These are phyloP conservation scores for Amanita molliuscula DNA, from an alignment of 768 basidiomycete genomes.

Conservation along the genomic window DNA sequence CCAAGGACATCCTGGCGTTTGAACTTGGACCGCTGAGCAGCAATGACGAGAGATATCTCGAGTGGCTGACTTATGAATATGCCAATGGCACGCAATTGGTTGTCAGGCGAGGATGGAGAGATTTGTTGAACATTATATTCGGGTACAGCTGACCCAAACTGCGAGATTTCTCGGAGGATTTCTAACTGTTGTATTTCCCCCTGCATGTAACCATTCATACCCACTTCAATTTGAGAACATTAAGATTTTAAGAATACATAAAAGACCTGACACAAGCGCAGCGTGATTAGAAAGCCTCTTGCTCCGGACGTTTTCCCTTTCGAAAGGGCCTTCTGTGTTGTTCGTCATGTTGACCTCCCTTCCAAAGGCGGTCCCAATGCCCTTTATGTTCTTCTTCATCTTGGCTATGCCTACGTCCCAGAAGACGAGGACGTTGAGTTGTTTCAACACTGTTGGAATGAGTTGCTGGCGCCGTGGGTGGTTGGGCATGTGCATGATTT, in stretches of 20 bases:
- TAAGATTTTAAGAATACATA: neutral
- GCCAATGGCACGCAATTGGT: constrained; percentile 32
- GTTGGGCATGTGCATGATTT: neutral
- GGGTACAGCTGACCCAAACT: constrained; percentile 23
- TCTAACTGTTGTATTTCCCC: constrained; percentile 3
- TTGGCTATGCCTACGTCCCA: neutral
- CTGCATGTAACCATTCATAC: constrained; percentile 1
- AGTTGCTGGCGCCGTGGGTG: neutral
- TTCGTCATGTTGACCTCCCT: neutral
- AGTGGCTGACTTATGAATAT: constrained; percentile 68
- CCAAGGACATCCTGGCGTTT: constrained; percentile 56
- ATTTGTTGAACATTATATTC: constrained; percentile 35
- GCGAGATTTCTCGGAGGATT: neutral
- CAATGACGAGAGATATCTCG: constrained; percentile 63
- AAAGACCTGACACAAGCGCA: neutral
- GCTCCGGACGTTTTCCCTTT: neutral
- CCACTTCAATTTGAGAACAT: neutral
- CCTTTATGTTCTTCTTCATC: neutral
- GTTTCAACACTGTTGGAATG: neutral
- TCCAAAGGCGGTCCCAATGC: neutral
- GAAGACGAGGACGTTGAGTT: neutral
- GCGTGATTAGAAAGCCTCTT: neutral
- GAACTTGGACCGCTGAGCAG: constrained; percentile 68
- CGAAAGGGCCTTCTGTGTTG: constrained; percentile 1
- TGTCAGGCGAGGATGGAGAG: constrained; percentile 40